phyloP scores from a whole-genome alignment of 2,329 filamentous ascomycete species.

The Bipolaris gigantea region DNA sequence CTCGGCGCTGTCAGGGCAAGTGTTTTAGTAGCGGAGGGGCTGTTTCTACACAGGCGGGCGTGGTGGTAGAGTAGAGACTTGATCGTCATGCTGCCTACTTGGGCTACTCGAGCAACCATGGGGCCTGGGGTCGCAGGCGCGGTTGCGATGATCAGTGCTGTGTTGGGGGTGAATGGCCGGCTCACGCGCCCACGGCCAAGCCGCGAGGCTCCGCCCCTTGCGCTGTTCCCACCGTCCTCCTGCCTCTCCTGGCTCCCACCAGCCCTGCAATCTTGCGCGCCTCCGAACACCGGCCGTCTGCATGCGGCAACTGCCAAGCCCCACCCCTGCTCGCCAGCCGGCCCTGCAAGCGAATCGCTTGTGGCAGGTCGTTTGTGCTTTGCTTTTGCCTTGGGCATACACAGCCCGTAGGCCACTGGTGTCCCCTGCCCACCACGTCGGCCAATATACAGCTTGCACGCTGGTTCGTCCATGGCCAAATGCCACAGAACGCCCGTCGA shows the following conservation, averaged over 20 bases:
- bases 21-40: too few species aligned
- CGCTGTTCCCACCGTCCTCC: conserved; percentile 3
- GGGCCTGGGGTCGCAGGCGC: not conserved
- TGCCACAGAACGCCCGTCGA: not conserved
- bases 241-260: conserved; percentile 11
- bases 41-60: too few species aligned
- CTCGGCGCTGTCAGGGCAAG: too few species aligned
- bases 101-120: too few species aligned
- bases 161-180: not conserved
- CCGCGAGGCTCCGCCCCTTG: conserved; percentile 1
- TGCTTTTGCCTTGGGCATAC: conserved; percentile 5
- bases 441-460: conserved; percentile 5
- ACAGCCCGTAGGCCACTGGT: not conserved
- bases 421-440: conserved; percentile 2
- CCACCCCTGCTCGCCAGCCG: conserved; percentile 1
- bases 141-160: conserved; percentile 6
- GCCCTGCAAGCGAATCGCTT: conserved; percentile 3
- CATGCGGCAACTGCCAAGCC: conserved; percentile 1
- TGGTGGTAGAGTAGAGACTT: too few species aligned
- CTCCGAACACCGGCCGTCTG: conserved; percentile 1
- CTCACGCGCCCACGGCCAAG: conserved; percentile 8
- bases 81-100: too few species aligned
- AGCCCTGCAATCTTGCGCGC: not conserved
- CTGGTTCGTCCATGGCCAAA: conserved; percentile 5
- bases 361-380: conserved; percentile 10